A percentile compares a stretch with the other conserved stretches of the same genome.
Conservation (phyloP, 257 asterid genomes). For the Rubia yunnanensis region DNA sequence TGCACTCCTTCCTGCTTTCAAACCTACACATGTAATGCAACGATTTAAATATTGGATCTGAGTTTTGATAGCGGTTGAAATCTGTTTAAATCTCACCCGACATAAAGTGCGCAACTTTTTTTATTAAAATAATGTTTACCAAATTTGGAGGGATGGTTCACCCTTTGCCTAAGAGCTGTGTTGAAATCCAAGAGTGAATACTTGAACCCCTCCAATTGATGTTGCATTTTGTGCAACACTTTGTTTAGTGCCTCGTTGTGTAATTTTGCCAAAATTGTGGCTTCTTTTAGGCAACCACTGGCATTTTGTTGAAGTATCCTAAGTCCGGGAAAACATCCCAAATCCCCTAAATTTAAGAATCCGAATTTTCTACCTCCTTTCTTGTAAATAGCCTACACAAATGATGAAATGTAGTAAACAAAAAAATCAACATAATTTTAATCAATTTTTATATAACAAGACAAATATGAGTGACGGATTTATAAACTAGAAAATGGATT, state of each 20-base stretch:
- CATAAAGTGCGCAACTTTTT: not conserved
- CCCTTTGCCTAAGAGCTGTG: slow-evolving; percentile 23
- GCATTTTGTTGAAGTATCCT: slow-evolving; percentile 31
- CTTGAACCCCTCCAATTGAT: slow-evolving; percentile 31
- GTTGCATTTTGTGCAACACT: slow-evolving; percentile 23
- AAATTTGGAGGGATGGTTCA: slow-evolving; percentile 31
- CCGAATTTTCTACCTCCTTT: slow-evolving; percentile 56
- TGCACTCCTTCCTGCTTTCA: slow-evolving; percentile 27
- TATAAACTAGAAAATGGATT: too few species aligned
- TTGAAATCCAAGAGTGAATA: slow-evolving; percentile 47
- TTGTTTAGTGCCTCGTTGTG: slow-evolving; percentile 33
- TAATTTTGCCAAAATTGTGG: slow-evolving; percentile 32
- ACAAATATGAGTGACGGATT: too few species aligned
- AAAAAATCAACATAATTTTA: too few species aligned
- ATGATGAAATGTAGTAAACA: not conserved
- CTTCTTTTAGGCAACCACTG: slow-evolving; percentile 37
- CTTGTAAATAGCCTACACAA: slow-evolving; percentile 35
- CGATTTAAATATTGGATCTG: not conserved
- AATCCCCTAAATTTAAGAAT: slow-evolving; percentile 49
- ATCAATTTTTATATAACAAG: too few species aligned
- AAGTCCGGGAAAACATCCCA: slow-evolving; percentile 55
- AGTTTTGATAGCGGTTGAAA: not conserved
- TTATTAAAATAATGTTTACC: slow-evolving; percentile 20
- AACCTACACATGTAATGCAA: too few species aligned
- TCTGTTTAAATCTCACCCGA: too few species aligned